Base-by-base conservation (phyloP, 352 stramenopile genomes). In the Globisporangium carolinianum region DNA sequence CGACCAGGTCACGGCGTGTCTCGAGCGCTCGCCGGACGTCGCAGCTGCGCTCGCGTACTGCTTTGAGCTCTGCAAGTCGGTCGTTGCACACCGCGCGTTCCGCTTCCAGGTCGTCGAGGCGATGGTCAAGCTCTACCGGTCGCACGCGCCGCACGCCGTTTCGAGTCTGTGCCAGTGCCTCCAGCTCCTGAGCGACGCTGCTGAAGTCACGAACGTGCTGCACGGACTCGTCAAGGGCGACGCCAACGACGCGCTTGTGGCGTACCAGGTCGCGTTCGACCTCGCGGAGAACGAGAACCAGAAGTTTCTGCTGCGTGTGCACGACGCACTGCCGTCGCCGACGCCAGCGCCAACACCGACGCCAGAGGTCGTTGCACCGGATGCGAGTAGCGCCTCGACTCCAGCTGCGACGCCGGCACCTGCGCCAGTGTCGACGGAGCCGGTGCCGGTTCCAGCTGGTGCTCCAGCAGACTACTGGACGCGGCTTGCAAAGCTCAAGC, bases 221-320 rank as follows among this genome's bases (percentile, higher is more conserved):
- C 78, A 90, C 41, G 61, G 87, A 17, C 80, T 98, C 24, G 60
- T 98, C 36, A 79, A 85, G 38, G 73, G 71, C 36, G 79, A 53
- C 35, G 78, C 87, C 32, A 68, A 91, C 51, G 72, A 91, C 60
- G 79, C 68, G 39, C 80, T 99, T 39, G 63, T 98, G 38, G 97
- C 95, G 32, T 98, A 97, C 69, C 97, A 99, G 67, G 84, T 99
- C 12, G 97, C 92, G 18, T 99, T 99, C 67, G 95, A 99, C 75
- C 62, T 99, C 7, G 87, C 96, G 12, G 97, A 99, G 71, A 98
- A 96, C 55, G 97, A 98, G 47, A 97, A 99, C 83, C 92, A 98
- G 69, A 94, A 96, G 61, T 99, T 99, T 71, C 69, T 99, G 11
- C 74, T 93, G 56, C 85, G 83, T 46, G 90, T 99, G 17, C 91